Conservation (phyloP, 352 stramenopile species). For the Blastocystis hominis region DNA sequence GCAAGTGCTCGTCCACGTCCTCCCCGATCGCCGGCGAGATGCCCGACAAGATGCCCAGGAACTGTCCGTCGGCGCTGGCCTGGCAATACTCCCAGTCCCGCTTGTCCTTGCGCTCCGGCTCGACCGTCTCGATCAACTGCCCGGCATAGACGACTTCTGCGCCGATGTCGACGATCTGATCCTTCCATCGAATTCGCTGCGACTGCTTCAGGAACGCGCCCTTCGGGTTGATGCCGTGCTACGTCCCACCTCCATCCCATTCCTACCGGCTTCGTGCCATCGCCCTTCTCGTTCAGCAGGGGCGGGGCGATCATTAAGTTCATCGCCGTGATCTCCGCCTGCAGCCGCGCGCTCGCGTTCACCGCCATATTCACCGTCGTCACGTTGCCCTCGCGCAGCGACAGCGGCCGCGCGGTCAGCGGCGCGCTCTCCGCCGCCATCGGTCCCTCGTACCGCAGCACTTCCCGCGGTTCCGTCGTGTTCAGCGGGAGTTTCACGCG, state of each 20-base stretch:
- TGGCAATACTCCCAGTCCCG: background rate
- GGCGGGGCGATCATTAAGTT: background rate
- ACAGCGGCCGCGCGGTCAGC: background rate
- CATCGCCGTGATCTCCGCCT: background rate
- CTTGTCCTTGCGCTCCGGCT: background rate
- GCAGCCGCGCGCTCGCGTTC: background rate
- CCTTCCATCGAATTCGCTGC: conserved; percentile 6
- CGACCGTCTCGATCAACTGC: background rate
- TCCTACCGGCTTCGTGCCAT: background rate
- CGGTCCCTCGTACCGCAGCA: conserved; percentile 2
- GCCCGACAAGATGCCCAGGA: conserved; percentile 5
- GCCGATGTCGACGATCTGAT: background rate
- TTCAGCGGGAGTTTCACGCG: background rate
- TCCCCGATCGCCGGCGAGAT: background rate
- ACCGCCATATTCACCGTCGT: background rate
- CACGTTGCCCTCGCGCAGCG: background rate
- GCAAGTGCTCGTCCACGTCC: background rate
- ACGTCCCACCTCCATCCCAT: background rate
- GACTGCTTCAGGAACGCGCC: conserved; percentile 38
- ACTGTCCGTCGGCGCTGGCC: background rate
- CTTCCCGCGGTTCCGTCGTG: background rate
- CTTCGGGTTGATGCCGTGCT: conserved; percentile 19
- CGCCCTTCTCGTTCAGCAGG: background rate
- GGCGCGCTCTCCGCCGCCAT: background rate
- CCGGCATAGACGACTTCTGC: background rate